phyloP scores from a whole-genome alignment of 2,329 filamentous ascomycete species.

The Fusarium chuoi region DNA sequence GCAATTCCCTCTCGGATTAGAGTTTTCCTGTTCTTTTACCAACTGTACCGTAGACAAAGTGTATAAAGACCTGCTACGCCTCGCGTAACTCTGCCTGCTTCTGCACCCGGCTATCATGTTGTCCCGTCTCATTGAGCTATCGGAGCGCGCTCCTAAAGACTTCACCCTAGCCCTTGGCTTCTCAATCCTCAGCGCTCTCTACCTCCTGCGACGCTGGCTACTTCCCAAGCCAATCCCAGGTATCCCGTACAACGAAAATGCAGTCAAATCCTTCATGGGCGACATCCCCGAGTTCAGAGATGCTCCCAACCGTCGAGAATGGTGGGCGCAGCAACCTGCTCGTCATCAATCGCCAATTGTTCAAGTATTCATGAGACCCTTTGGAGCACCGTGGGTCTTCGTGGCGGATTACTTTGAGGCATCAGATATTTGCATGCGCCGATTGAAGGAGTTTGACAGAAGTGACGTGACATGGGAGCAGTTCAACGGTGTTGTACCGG shows the following conservation, averaged over 20 bases:
- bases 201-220: neutral
- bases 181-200: neutral
- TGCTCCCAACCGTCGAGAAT: slow-evolving; percentile 8
- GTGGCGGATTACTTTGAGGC: slow-evolving; percentile 31
- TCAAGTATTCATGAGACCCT: slow-evolving; percentile 30
- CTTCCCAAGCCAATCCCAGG: slow-evolving; percentile 29
- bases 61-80: neutral
- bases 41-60: fast-evolving
- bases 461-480: neutral
- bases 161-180: neutral
- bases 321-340: slow-evolving; percentile 15
- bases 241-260: slow-evolving; percentile 24
- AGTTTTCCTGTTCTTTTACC: neutral
- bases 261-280: slow-evolving; percentile 23
- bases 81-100: fast-evolving
- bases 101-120: neutral
- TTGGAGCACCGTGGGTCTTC: slow-evolving; percentile 22
- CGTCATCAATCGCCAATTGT: slow-evolving; percentile 22
- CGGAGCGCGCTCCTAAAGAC: neutral
- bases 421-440: slow-evolving; percentile 26
- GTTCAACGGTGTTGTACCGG: neutral
- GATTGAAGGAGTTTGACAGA: slow-evolving; percentile 32
- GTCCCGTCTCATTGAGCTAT: neutral
- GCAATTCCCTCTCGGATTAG: neutral
- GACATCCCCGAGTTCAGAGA: slow-evolving; percentile 20